Percentiles rank a stretch among this genome's conserved stretches.
phyloP scores from a whole-genome alignment of 352 stramenopile species.

The Phytophthora crassamura region DNA sequence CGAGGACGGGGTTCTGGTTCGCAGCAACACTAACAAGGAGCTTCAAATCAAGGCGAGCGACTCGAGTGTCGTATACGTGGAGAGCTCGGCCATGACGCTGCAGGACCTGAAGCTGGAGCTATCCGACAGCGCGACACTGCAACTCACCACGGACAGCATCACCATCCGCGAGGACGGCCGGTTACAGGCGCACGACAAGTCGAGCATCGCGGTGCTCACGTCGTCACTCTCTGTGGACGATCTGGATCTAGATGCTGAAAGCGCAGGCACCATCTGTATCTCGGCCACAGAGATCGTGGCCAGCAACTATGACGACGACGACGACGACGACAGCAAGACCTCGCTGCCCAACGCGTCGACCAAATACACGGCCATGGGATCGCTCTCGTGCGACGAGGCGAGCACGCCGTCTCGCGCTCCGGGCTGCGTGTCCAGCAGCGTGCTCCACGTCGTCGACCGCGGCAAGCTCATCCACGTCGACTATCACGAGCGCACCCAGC shows the following conservation, averaged over 20 bases:
- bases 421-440: conserved; percentile 20
- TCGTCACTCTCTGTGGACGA: conserved; percentile 25
- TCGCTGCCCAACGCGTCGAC: conserved; percentile 38
- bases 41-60: conserved; percentile 31
- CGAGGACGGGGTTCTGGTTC: conserved; percentile 30
- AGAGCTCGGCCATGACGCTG: conserved; percentile 24
- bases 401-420: conserved; percentile 26
- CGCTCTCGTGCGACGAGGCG: conserved; percentile 13
- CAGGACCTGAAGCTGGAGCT: conserved; percentile 36
- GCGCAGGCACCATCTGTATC: conserved; percentile 30
- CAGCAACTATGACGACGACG: conserved; percentile 30
- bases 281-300: conserved; percentile 23
- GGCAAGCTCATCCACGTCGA: not conserved
- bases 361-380: conserved; percentile 34
- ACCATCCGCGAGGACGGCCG: conserved; percentile 29
- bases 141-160: conserved; percentile 31
- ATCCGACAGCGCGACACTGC: conserved; percentile 28
- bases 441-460: conserved; percentile 11
- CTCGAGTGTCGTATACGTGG: conserved; percentile 32
- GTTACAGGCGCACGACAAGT: conserved; percentile 31
- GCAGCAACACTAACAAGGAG: conserved; percentile 28
- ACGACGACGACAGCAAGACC: conserved; percentile 25
- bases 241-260: conserved; percentile 32
- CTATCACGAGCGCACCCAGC: conserved; percentile 3
- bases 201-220: conserved; percentile 29